A percentile compares a stretch with the other conserved stretches of the same genome.
phyloP scores from a whole-genome alignment of 495 filamentous ascomycete species.

The Amniculicola lignicola region DNA sequence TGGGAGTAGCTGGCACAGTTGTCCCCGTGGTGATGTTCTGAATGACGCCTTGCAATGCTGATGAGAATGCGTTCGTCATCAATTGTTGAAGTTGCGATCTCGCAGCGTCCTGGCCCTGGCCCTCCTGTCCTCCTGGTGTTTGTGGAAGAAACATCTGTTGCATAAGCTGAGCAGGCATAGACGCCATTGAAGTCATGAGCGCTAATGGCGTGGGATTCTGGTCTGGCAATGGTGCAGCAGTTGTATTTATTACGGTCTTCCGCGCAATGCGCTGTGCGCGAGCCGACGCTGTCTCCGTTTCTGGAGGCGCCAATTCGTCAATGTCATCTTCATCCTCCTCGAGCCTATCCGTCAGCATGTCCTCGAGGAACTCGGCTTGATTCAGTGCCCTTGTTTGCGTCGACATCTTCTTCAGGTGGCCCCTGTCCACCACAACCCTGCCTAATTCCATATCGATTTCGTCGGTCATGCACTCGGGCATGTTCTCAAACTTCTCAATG shows the following conservation, averaged over 20 bases:
- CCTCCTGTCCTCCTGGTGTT: not conserved
- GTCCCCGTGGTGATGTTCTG: not conserved
- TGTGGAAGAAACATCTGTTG: constrained; percentile 3
- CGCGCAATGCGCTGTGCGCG: not conserved
- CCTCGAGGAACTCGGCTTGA: constrained; percentile 27
- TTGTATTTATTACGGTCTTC: not conserved
- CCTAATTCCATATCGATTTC: constrained; percentile 77
- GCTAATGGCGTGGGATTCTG: not conserved
- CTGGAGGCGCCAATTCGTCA: constrained; percentile 22
- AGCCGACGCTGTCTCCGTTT: not conserved
- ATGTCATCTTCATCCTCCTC: constrained; percentile 13
- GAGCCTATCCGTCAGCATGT: constrained; percentile 22
- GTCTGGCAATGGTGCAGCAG: not conserved
- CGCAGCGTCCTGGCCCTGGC: not conserved
- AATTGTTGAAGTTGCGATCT: not conserved
- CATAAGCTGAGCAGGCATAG: no score
- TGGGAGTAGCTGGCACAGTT: not conserved
- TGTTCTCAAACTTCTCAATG: constrained; percentile 82
- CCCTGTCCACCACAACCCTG: constrained; percentile 80
- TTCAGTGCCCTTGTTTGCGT: constrained; percentile 23
- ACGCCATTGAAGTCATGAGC: no score
- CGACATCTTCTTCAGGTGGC: constrained; percentile 57
- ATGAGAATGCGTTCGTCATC: not conserved
- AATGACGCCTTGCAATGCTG: not conserved
- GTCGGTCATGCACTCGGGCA: constrained; percentile 48